Conservation (phyloP, 441 rosid species). For the Viola pubescens region DNA sequence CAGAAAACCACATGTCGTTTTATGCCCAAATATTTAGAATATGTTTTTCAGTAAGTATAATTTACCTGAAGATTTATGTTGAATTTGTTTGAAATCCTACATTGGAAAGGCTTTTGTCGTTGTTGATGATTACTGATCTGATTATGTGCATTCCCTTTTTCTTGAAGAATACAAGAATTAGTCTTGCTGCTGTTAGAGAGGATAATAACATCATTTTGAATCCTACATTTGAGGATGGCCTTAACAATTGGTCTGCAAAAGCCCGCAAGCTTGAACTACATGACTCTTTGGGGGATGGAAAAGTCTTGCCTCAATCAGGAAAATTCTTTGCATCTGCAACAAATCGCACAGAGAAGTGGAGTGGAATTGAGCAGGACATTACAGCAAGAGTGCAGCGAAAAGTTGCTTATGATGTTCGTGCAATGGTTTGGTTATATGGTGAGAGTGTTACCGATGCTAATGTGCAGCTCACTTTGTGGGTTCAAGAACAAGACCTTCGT, state of each 20-base stretch:
- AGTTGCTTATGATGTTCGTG: slow-evolving; percentile 53
- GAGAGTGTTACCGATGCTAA: slow-evolving; percentile 38
- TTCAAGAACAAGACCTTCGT: slow-evolving; percentile 51
- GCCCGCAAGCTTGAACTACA: slow-evolving; percentile 53
- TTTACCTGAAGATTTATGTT: too few species aligned
- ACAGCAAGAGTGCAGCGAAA: slow-evolving; percentile 58
- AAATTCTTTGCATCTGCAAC: slow-evolving; percentile 67
- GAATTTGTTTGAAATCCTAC: too few species aligned
- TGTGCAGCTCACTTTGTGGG: slow-evolving; percentile 65
- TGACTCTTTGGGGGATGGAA: slow-evolving; percentile 62
- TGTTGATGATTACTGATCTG: too few species aligned
- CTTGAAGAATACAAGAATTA: slow-evolving; percentile 26
- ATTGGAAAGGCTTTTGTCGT: too few species aligned
- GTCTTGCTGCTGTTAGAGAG: slow-evolving; percentile 23
- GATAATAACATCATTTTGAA: slow-evolving; percentile 56
- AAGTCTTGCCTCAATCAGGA: slow-evolving; percentile 51
- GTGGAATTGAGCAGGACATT: slow-evolving; percentile 80
- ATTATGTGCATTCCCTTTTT: neutral
- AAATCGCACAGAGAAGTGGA: slow-evolving; percentile 66
- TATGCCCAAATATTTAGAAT: too few species aligned
- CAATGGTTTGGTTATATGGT: slow-evolving; percentile 56
- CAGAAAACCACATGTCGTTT: too few species aligned
- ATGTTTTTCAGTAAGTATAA: too few species aligned
- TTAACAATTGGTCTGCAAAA: slow-evolving; percentile 74
- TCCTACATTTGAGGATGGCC: slow-evolving; percentile 68